Base-by-base conservation (phyloP, 331 rosid genomes). In the Cucumis variabilis region DNA sequence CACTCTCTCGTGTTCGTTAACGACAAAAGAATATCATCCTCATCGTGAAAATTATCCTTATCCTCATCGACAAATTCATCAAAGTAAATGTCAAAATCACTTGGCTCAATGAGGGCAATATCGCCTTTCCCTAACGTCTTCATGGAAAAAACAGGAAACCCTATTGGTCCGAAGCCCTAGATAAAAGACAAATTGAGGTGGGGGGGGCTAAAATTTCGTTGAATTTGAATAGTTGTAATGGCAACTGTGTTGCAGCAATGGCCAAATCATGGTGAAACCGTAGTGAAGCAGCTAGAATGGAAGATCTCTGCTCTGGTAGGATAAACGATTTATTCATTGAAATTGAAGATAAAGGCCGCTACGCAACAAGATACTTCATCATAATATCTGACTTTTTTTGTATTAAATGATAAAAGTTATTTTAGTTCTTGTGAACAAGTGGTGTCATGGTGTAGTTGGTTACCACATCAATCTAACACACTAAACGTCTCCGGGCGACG, bases 401-500 rank as follows among this genome's bases (percentile, higher is more conserved):
- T 20, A 0, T 8, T 1, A 17, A 5, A 60, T 60, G 93, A 51
- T 13, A 3, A 11, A 13, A 0, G 4, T 13, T 11, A 3, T 13
- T 12, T 11, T 1, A 13, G 0, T 51, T 2, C 17, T 0, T 1
- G 2, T 13, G 0, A 51, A 2, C 1, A 13, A 13, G 0, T 5
- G 44, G 93, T 90, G 86, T 91, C 93, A 92, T 93, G 93, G 95
- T 91, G 95, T 93, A 91, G 93, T 93, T 96, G 96, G 98, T 96
- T 94, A 94, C 94, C 95, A 96, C 94, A 96, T 96, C 94, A 95
- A 96, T 95, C 95, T 95, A 95, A 93, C 98, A 96, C 97, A 95
- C 99, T 93, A 95, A 94, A 93, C 96, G 95, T 95, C 94, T 44
- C 96, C 98, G 94, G 96, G 93, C 94, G 98, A 95, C 88, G 98